Base-by-base conservation (phyloP, 164 flowering plant genomes). In the Umbellularia californica region DNA sequence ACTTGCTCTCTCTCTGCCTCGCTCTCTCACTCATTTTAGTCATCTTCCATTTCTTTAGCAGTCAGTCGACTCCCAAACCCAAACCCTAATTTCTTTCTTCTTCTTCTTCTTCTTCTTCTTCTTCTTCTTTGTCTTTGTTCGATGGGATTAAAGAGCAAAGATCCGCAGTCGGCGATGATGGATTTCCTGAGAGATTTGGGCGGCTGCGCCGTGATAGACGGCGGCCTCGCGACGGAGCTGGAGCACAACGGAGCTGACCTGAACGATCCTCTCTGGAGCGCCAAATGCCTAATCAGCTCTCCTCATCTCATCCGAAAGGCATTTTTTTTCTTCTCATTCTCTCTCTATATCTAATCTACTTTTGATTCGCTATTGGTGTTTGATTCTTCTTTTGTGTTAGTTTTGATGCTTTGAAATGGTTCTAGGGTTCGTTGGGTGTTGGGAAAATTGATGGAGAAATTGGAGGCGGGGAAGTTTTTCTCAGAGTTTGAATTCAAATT, bases 201-300 rank as follows among this genome's bases (percentile, higher is more conserved):
- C 55, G 97, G 95, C 24, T 83, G 70, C 65, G 97, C 92, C 15
- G 94, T 92, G 33, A 75, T 95, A 20, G 98, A 95, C 81, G 98
- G 98, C 22, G 98, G 98, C 19, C 83, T 95, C n/a, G 98, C 97
- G 60, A 95, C 98, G 66, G 97, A 95, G 82, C 89, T 95, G 5
- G 97, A 95, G 81, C 87, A 93, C 23, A 91, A 89, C 51, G 98
- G 98, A 2, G 97, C 95, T 1, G 84, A 92, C 82, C 91, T 95
- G 72, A 87, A 92, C 64, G 98, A 95, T 70, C 97, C 97, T 75
- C 94, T 95, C 51, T 95, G 98, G 98, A 95, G 98, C 79, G 95
- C 95, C 74, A 92, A 88, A 78, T 95, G 97, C 79, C 92, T 95
- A 70, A 72, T 95, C 75, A 83, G 70, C 73, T 87, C 97, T 24